phyloP scores from a whole-genome alignment of 768 basidiomycete genomes.

The Russula olivacea region DNA sequence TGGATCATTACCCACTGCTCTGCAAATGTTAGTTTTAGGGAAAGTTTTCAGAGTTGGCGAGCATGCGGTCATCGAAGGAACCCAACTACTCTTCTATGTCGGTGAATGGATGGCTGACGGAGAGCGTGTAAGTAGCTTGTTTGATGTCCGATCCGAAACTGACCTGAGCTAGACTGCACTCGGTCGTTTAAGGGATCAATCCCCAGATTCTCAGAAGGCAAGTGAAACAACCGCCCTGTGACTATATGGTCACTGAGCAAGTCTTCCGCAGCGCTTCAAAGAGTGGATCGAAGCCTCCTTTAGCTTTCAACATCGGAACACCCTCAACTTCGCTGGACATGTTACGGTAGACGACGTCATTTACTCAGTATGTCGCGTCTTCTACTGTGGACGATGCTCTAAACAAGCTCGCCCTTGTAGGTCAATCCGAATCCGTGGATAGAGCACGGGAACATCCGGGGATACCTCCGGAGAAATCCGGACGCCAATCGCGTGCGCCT shows the following conservation, averaged over 20 bases:
- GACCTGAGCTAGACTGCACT: slow-evolving; percentile 12
- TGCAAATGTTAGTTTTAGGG: neutral
- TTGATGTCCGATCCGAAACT: neutral
- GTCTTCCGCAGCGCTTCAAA: slow-evolving; percentile 36
- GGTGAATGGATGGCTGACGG: slow-evolving; percentile 42
- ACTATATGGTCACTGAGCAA: neutral
- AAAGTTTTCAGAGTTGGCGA: slow-evolving; percentile 35
- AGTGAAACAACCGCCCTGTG: neutral
- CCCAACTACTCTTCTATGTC: slow-evolving; percentile 37
- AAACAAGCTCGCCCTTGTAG: slow-evolving; percentile 26
- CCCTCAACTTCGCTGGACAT: slow-evolving; percentile 38
- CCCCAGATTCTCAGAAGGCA: slow-evolving; percentile 10
- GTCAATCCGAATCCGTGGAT: slow-evolving; percentile 46
- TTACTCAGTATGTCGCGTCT: slow-evolving; percentile 13
- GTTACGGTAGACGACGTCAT: slow-evolving; percentile 31
- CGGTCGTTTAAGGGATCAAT: slow-evolving; percentile 11
- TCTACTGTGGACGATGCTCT: neutral
- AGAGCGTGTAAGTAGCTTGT: slow-evolving; percentile 32
- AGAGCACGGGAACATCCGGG: slow-evolving; percentile 38
- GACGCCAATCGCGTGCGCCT: slow-evolving; percentile 36
- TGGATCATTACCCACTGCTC: neutral
- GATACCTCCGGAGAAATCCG: slow-evolving; percentile 33
- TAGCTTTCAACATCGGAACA: slow-evolving; percentile 37
- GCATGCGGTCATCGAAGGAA: slow-evolving; percentile 33
- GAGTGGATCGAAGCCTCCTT: slow-evolving; percentile 42